Percentiles rank a stretch among this genome's conserved stretches.
Conservation (phyloP, 495 filamentous ascomycete genomes). For the Choiromyces venosus region DNA sequence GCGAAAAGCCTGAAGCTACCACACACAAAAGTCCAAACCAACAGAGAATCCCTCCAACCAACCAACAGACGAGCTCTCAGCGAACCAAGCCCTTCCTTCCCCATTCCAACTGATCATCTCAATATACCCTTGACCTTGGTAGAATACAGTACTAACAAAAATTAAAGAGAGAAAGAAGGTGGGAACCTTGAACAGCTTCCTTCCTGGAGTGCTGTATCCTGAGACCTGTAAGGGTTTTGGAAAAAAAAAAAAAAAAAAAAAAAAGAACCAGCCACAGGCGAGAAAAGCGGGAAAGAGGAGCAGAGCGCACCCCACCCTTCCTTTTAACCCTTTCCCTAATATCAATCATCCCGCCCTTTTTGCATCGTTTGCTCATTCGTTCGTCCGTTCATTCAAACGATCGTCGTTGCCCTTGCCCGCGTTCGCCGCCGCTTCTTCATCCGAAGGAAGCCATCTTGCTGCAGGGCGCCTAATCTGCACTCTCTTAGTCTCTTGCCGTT, state of each 20-base stretch:
- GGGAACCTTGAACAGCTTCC: not conserved
- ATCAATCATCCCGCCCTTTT: not conserved
- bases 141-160: conserved; percentile 23
- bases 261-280: not conserved
- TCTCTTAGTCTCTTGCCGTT: not conserved
- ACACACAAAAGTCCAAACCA: conserved; percentile 22
- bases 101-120: not conserved
- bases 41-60: conserved; percentile 24
- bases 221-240: not conserved
- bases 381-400: not conserved
- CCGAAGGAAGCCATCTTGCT: not conserved
- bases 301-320: not conserved
- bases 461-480: not conserved
- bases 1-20: conserved; percentile 18
- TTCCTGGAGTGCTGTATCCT: not conserved
- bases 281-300: not conserved
- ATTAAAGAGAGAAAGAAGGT: not conserved
- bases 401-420: not conserved
- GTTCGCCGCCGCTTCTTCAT: not conserved
- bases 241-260: not conserved
- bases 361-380: not conserved
- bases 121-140: conserved; percentile 12
- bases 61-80: conserved; percentile 15
- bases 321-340: not conserved
- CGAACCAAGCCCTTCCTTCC: conserved; percentile 17